phyloP scores from a whole-genome alignment of 768 basidiomycete species.

The Tricholoma flavovirens region DNA sequence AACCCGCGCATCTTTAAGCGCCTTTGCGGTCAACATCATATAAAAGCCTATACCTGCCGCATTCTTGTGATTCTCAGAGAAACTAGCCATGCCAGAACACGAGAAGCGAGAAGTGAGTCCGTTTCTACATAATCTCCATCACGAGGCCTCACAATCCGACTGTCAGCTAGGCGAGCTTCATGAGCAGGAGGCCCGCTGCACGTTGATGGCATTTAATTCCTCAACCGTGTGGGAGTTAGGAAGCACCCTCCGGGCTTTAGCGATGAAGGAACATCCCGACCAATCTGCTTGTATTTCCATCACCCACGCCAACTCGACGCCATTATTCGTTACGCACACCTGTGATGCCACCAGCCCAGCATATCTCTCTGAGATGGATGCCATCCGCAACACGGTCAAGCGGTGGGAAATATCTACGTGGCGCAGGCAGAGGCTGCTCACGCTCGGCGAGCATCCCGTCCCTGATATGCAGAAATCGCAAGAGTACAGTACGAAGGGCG shows the following conservation, averaged over 20 bases:
- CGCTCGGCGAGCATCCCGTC: neutral
- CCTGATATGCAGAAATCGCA: neutral
- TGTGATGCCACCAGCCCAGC: constrained; percentile 7
- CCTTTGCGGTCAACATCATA: neutral
- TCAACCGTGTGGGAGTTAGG: constrained; percentile 10
- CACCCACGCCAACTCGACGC: constrained; percentile 4
- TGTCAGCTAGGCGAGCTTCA: constrained; percentile 3
- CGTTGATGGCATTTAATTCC: constrained; percentile 8
- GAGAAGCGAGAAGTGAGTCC: constrained; percentile 8
- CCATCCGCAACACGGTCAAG: constrained; percentile 7
- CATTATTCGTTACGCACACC: constrained; percentile 9
- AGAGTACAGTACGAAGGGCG: constrained; percentile 9
- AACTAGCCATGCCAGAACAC: constrained; percentile 7
- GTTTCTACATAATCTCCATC: neutral
- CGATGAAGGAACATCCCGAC: constrained; percentile 10
- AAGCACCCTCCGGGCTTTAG: constrained; percentile 7
- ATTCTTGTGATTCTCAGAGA: neutral
- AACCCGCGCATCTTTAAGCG: neutral
- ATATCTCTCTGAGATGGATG: constrained; percentile 5
- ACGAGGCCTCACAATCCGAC: neutral
- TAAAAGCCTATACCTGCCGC: neutral
- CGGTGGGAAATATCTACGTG: constrained; percentile 12
- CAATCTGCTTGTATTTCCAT: constrained; percentile 8
- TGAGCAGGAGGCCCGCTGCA: constrained; percentile 8
- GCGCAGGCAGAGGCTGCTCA: constrained; percentile 7